Evolutionary conservation across 768 basidiomycete species (phyloP), one percentile per base, ranked within the genome.

Genomic region (Tylopilus sp.): DNA sequence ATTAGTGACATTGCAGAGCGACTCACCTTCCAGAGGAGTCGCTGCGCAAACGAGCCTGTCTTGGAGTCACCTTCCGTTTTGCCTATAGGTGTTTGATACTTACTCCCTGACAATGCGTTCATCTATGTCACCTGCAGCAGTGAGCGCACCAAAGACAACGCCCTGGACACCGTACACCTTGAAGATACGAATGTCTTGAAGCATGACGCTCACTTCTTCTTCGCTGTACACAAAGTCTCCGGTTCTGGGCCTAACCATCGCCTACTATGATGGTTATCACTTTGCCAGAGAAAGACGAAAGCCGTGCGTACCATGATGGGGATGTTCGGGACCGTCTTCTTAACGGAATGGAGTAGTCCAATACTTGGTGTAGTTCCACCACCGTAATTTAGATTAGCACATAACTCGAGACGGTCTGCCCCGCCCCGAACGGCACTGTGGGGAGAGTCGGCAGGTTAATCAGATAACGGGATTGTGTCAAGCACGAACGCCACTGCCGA

Each of bases 351-450:
- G 33, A 90, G 71, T 30, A 92, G 76, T 1, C 91, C 92, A n/a
- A 87, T 57, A 54, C 82, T 87, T 6, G 92, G 91, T 0, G 92
- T 93, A 17, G 83, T 87, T 10, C 92, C 92, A 21, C 92, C 92
- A 22, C 90, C 92, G 25, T 80, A 59, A 4, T 77, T 81, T 19
- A 91, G 73, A 64, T 85, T 87, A 7, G 74, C 79, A 61, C 89
- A 92, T 13, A 92, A 66, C 63, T 91, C 88, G n/a, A 92, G 77
- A 56, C 88, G 79, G 66, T 89, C 76, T 43, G 87, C 86, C 11
- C 88, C 87, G 30, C 81, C 88, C 36, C 72, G 65, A n/a, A 81
- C 73, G 34, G 92, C 87, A 65, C 89, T 91, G 64, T 16, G 49
- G n/a, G n/a, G n/a, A n/a, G 40, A 48, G 48, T 45, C 8, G 13